Percentiles rank a stretch among this genome's conserved stretches.
Evolutionary conservation across 768 basidiomycete species (phyloP).

Genomic region (Serendipita indica): DNA sequence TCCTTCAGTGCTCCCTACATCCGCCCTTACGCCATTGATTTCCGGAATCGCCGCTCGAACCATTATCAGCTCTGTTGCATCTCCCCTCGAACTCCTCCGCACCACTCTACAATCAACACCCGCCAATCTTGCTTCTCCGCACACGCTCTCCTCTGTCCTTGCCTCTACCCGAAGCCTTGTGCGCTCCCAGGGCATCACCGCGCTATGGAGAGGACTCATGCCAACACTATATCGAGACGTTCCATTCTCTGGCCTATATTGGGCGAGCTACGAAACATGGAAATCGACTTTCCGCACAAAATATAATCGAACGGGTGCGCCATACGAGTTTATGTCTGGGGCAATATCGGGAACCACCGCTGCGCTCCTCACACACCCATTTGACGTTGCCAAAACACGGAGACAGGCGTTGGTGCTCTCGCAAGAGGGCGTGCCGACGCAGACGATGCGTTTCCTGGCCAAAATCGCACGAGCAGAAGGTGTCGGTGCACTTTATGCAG

Average conservation of each 20-base stretch:
- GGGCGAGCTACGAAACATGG: constrained; percentile 84
- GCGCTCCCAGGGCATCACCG: constrained; percentile 44
- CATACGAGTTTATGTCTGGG: constrained; percentile 76
- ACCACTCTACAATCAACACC: constrained; percentile 90
- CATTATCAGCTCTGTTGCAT: constrained; percentile 57
- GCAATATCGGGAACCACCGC: constrained; percentile 77
- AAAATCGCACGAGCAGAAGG: constrained; percentile 73
- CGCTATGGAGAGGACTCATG: constrained; percentile 81
- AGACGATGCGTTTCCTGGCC: constrained; percentile 41
- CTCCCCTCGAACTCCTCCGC: constrained; percentile 84
- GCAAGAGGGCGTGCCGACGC: constrained; percentile 19
- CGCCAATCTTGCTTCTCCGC: constrained; percentile 46
- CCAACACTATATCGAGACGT: constrained; percentile 95
- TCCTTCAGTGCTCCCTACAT: constrained; percentile 37
- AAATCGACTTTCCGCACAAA: constrained; percentile 48
- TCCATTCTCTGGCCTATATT: constrained; percentile 92
- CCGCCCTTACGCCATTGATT: constrained; percentile 48
- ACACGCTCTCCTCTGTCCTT: constrained; percentile 65
- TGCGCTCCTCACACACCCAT: constrained; percentile 81
- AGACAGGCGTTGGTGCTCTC: constrained; percentile 70
- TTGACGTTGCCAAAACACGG: constrained; percentile 93
- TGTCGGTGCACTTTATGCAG: constrained; percentile 59
- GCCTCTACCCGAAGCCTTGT: constrained; percentile 45
- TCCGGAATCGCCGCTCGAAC: constrained; percentile 78
- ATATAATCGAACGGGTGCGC: constrained; percentile 31